These are phyloP conservation scores for Scheffersomyces cryptocercus DNA, from an alignment of 1,139 yeast species.

Conservation along the genomic window DNA sequence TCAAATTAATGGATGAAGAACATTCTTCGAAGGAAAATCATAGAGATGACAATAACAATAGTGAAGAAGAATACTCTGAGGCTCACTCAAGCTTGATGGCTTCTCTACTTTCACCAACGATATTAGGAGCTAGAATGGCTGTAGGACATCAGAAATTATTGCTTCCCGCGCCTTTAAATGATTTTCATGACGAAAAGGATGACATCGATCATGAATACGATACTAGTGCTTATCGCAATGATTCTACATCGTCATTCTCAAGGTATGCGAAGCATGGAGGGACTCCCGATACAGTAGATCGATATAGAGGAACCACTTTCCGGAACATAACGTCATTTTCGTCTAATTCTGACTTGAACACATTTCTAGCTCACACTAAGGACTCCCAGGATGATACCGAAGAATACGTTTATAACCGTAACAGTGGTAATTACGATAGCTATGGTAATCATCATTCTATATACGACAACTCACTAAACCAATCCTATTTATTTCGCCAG, in stretches of 20 bases:
- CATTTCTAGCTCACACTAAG: constrained; percentile 13
- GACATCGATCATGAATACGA: constrained; percentile 26
- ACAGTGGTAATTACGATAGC: constrained; percentile 15
- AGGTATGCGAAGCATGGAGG: not conserved
- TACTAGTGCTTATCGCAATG: constrained; percentile 9
- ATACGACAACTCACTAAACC: constrained; percentile 13
- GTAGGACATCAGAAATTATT: constrained; percentile 25
- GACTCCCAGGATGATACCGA: constrained; percentile 13
- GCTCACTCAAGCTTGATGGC: constrained; percentile 4
- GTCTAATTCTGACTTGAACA: constrained; percentile 18
- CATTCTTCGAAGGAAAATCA: constrained; percentile 1
- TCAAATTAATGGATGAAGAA: constrained; percentile 5
- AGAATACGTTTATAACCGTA: constrained; percentile 24
- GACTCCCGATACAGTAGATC: not conserved
- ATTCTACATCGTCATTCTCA: not conserved
- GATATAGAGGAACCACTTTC: not conserved
- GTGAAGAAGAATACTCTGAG: not conserved
- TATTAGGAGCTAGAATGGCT: constrained; percentile 42
- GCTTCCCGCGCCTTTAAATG: constrained; percentile 21
- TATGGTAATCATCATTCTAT: not conserved
- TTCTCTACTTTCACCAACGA: constrained; percentile 34
- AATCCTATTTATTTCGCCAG: constrained; percentile 12
- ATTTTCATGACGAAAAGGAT: constrained; percentile 2
- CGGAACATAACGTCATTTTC: constrained; percentile 23
- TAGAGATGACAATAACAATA: constrained; percentile 10